These are phyloP conservation scores for Cladosporium sp. DNA, from an alignment of 2,329 filamentous ascomycete species.

Conservation along the genomic window DNA sequence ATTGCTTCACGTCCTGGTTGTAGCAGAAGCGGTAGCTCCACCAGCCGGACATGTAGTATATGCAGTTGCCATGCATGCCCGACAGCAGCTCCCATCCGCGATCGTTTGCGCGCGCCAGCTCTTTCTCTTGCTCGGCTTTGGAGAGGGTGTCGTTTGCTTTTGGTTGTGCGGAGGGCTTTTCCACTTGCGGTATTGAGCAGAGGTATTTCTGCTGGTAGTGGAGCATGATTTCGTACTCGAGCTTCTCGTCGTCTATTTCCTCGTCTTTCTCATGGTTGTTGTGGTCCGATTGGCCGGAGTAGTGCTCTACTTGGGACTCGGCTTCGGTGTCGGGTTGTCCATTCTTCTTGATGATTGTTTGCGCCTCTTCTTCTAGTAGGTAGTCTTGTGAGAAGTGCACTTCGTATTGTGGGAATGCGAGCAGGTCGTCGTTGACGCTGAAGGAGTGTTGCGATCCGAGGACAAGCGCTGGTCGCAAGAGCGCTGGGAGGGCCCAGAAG, in stretches of 20 bases:
- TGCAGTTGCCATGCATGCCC: slow-evolving; percentile 71
- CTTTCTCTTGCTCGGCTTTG: slow-evolving; percentile 68
- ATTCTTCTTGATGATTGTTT: slow-evolving; percentile 48
- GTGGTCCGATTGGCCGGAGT: background rate
- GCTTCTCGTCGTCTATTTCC: slow-evolving; percentile 13
- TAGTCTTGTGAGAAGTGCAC: slow-evolving; percentile 67
- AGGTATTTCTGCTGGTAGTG: slow-evolving; percentile 68
- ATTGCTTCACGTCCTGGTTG: slow-evolving; percentile 80
- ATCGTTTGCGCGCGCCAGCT: slow-evolving; percentile 69
- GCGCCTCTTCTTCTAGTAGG: slow-evolving; percentile 66
- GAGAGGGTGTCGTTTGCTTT: slow-evolving; percentile 26
- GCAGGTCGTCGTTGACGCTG: slow-evolving; percentile 81
- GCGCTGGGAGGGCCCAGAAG: slow-evolving; percentile 45
- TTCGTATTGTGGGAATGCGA: slow-evolving; percentile 84
- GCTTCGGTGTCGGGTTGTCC: background rate
- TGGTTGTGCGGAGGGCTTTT: slow-evolving; percentile 39
- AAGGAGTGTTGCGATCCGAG: slow-evolving; percentile 54
- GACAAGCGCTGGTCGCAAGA: slow-evolving; percentile 45
- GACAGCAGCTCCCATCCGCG: slow-evolving; percentile 76
- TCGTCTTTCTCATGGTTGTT: slow-evolving; percentile 13
- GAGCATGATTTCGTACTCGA: slow-evolving; percentile 68
- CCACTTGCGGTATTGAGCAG: slow-evolving; percentile 74
- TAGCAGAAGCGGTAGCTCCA: slow-evolving; percentile 97
- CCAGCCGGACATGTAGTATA: slow-evolving; percentile 84
- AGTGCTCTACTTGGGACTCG: slow-evolving; percentile 2